These are phyloP conservation scores for Colletotrichum tanaceti DNA, from an alignment of 2,329 filamentous ascomycete genomes.

Conservation along the genomic window DNA sequence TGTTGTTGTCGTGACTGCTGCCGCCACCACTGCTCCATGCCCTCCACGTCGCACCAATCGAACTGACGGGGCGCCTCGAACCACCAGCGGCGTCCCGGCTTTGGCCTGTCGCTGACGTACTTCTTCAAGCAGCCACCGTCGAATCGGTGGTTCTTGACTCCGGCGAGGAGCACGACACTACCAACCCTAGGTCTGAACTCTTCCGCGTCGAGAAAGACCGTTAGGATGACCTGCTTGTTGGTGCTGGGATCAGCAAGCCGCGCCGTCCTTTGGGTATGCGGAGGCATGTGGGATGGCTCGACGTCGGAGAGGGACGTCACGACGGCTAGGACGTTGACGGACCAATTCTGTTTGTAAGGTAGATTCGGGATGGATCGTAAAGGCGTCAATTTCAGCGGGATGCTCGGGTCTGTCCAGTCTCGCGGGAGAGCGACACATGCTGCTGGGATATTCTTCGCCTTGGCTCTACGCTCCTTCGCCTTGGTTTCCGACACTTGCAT, in stretches of 20 bases:
- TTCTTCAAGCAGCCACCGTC: conserved; percentile 61
- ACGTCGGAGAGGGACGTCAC: conserved; percentile 59
- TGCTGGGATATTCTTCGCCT: conserved; percentile 10
- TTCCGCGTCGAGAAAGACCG: conserved; percentile 65
- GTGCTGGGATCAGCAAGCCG: conserved; percentile 65
- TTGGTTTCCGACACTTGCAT: conserved; percentile 45
- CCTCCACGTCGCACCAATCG: conserved; percentile 62
- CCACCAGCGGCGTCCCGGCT: conserved; percentile 60
- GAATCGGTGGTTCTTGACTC: conserved; percentile 68
- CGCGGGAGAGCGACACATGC: conserved; percentile 53
- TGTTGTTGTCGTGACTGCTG: conserved; percentile 24
- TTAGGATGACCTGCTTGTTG: conserved; percentile 63
- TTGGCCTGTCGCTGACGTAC: conserved; percentile 54
- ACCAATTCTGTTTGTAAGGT: conserved; percentile 69
- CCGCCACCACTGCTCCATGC: conserved; percentile 61
- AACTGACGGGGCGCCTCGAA: conserved; percentile 60
- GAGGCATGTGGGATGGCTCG: conserved; percentile 61
- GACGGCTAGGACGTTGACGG: conserved; percentile 66
- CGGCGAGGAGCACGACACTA: conserved; percentile 62
- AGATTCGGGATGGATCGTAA: conserved; percentile 62
- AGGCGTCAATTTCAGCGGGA: conserved; percentile 63
- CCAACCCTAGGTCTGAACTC: conserved; percentile 60
- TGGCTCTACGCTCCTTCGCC: conserved; percentile 14
- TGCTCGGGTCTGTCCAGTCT: conserved; percentile 55
- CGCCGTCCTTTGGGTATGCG: conserved; percentile 63